These are phyloP conservation scores for Naematelia encephala DNA, from an alignment of 768 basidiomycete genomes.

Conservation along the genomic window DNA sequence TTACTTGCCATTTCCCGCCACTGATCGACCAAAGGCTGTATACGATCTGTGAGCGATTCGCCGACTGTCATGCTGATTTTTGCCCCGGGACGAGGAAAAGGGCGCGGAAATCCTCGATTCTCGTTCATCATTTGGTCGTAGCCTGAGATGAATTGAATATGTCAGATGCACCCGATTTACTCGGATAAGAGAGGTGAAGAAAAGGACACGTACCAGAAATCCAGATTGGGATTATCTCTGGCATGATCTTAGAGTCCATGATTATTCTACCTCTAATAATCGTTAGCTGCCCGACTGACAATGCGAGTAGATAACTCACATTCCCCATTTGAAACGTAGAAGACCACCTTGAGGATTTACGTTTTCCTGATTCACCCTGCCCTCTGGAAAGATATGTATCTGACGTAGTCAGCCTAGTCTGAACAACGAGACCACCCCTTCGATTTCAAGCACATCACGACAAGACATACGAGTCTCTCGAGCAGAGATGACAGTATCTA, in stretches of 20 bases:
- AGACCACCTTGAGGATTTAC: conserved; percentile 52
- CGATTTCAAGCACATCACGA: no score
- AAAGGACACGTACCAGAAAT: conserved; percentile 61
- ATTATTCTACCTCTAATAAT: conserved; percentile 70
- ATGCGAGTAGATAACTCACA: conserved; percentile 59
- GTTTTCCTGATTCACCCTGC: conserved; percentile 70
- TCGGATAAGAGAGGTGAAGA: not conserved
- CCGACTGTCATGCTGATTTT: conserved; percentile 76
- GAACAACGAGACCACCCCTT: not conserved
- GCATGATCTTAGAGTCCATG: conserved; percentile 64
- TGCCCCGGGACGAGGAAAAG: conserved; percentile 62
- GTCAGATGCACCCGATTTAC: not conserved
- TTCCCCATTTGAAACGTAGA: conserved; percentile 88
- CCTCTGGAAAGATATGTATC: conserved; percentile 89
- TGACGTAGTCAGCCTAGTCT: conserved; percentile 45
- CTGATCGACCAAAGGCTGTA: conserved; percentile 42
- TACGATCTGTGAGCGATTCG: conserved; percentile 57
- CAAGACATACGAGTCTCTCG: no score
- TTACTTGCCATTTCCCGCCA: conserved; percentile 37
- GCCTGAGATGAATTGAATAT: conserved; percentile 51
- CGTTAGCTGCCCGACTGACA: not conserved
- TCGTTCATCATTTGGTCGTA: conserved; percentile 92
- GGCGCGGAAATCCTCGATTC: conserved; percentile 69
- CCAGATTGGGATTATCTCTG: conserved; percentile 89
- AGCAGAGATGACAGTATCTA: no score